A percentile compares a stretch with the other conserved stretches of the same genome.
These are phyloP conservation scores for Hypoxylon rickii DNA, from an alignment of 495 filamentous ascomycete species.

Conservation along the genomic window DNA sequence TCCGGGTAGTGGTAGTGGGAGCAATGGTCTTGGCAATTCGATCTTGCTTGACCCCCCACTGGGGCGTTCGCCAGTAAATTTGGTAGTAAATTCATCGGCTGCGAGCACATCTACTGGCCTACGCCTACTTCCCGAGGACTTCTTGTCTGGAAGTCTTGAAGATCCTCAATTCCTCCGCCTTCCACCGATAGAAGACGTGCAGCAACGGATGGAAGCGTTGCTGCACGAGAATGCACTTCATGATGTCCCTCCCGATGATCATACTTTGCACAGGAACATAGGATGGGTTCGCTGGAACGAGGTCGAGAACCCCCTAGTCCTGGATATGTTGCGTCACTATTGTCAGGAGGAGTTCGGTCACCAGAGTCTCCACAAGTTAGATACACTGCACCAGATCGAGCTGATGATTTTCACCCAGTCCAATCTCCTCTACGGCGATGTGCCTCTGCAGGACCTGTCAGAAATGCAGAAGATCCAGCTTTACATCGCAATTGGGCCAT, in stretches of 20 bases:
- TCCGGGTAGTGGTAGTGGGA: no score
- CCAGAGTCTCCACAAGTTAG: not conserved
- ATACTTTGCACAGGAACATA: constrained; percentile 9
- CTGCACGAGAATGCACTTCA: not conserved
- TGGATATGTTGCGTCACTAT: not conserved
- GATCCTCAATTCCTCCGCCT: not conserved
- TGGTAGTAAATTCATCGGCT: no score
- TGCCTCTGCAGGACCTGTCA: not conserved
- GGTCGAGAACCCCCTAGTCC: not conserved
- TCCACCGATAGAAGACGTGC: not conserved
- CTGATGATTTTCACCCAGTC: constrained; percentile 5
- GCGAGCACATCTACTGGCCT: no score
- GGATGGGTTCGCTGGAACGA: constrained; percentile 8
- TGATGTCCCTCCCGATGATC: constrained; percentile 4
- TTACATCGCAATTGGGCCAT: constrained; percentile 3
- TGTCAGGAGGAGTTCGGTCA: not conserved
- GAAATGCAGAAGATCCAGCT: no score
- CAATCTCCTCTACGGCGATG: not conserved
- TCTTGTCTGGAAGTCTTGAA: no score
- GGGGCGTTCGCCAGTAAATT: no score
- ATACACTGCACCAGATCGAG: not conserved
- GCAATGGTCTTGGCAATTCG: no score
- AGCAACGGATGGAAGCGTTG: not conserved
- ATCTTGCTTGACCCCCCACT: not conserved
- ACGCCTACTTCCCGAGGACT: no score